Evolutionary conservation across 1,139 yeast genomes (phyloP).

Genomic region (Yamadazyma diospyri): DNA sequence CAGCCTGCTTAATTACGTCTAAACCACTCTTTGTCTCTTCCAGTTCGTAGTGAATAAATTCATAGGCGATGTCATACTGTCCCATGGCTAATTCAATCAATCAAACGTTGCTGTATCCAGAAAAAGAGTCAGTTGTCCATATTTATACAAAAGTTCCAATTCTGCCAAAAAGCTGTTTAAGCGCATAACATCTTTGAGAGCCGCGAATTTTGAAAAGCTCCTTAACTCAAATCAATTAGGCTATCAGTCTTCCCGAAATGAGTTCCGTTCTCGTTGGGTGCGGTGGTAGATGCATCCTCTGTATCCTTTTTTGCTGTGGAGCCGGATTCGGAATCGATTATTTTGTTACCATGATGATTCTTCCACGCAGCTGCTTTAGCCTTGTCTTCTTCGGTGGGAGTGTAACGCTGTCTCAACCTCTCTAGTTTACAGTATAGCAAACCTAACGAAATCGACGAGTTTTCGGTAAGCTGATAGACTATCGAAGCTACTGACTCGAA

Average conservation of each 20-base stretch:
- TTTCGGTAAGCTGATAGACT: conserved; percentile 6
- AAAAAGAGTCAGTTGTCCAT: too few relatives aligned
- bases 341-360: background rate
- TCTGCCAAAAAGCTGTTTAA: too few relatives aligned
- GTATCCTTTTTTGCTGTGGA: too few relatives aligned
- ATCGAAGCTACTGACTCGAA: conserved; percentile 8
- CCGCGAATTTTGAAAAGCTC: background rate
- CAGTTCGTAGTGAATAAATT: conserved; percentile 12
- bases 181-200: conserved; percentile 11
- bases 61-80: conserved; percentile 16
- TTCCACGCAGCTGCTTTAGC: background rate
- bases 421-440: conserved; percentile 12
- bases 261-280: background rate
- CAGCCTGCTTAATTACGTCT: conserved; percentile 2
- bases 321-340: background rate
- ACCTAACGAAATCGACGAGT: conserved; percentile 6
- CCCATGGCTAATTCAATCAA: too few relatives aligned
- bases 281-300: too few relatives aligned
- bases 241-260: background rate
- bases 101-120: too few relatives aligned
- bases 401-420: conserved; percentile 6
- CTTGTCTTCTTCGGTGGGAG: conserved; percentile 1
- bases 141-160: too few relatives aligned
- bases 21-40: conserved; percentile 5
- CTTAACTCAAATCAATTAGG: background rate